These are phyloP conservation scores for Limnomonas spitsbergensis DNA, from an alignment of 139 green algal species.

Conservation along the genomic window DNA sequence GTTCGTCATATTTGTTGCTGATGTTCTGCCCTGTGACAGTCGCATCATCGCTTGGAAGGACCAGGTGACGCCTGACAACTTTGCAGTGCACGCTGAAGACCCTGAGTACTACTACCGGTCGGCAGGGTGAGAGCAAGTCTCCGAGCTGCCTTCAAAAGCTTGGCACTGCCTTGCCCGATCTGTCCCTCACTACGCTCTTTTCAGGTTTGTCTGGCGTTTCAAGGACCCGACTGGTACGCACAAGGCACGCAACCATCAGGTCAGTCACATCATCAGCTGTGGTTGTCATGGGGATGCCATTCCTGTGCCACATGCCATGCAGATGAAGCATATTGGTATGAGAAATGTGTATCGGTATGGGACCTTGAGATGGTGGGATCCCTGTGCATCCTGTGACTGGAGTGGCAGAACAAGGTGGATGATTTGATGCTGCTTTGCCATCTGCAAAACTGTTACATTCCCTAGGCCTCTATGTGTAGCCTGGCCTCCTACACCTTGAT, in stretches of 20 bases:
- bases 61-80: slow-evolving; percentile 35
- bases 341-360: too few relatives aligned
- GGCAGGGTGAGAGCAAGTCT: slow-evolving; percentile 39
- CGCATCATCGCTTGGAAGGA: slow-evolving; percentile 48
- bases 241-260: slow-evolving; percentile 34
- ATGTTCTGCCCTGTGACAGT: slow-evolving; percentile 22
- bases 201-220: slow-evolving; percentile 33
- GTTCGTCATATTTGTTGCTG: background rate
- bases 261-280: background rate
- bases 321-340: background rate
- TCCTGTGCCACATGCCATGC: background rate
- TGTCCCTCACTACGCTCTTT: background rate
- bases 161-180: background rate
- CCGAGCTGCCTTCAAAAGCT: too few relatives aligned
- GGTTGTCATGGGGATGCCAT: background rate
- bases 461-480: too few relatives aligned
- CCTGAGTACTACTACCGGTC: slow-evolving; percentile 41
- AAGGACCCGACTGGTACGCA: slow-evolving; percentile 14
- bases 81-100: slow-evolving; percentile 35
- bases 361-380: too few relatives aligned
- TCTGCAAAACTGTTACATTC: too few relatives aligned
- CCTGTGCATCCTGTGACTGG: too few relatives aligned
- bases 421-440: background rate
- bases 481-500: too few relatives aligned
- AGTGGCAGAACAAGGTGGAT: too few relatives aligned